phyloP scores from a whole-genome alignment of 2,329 filamentous ascomycete species.

The Elsinoe batatas region DNA sequence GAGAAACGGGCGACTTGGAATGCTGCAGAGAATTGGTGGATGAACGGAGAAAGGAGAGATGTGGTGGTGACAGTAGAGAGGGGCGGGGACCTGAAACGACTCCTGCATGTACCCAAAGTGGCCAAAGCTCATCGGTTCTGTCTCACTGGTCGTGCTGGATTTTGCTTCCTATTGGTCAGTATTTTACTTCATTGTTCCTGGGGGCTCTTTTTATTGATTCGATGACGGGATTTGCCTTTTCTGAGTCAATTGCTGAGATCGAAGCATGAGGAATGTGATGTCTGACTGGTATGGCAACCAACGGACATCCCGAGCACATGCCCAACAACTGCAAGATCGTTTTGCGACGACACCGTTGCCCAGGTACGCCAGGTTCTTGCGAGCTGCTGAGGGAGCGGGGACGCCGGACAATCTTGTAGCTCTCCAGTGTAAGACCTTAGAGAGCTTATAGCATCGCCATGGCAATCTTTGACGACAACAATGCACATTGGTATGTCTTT shows the following conservation, averaged over 20 bases:
- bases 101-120: conserved; percentile 1
- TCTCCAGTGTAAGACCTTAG: neutral
- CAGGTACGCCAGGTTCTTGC: neutral
- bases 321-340: conserved; percentile 2
- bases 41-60: neutral
- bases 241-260: neutral
- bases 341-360: neutral
- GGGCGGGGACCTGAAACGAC: neutral
- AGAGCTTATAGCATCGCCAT: neutral
- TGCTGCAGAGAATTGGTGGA: conserved; percentile 6
- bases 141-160: neutral
- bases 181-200: neutral
- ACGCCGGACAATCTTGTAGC: neutral
- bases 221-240: neutral
- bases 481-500: too few relatives aligned
- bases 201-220: neutral
- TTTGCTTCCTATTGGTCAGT: neutral
- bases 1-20: conserved; percentile 1
- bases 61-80: neutral
- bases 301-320: neutral
- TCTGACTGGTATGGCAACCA: neutral
- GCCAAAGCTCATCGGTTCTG: neutral
- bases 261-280: neutral
- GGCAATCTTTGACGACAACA: too few relatives aligned
- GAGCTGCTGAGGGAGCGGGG: neutral